Percentiles rank a stretch among this genome's conserved stretches.
Evolutionary conservation across 1,139 yeast genomes (phyloP).

Genomic region (Saccharomyces hybrid): DNA sequence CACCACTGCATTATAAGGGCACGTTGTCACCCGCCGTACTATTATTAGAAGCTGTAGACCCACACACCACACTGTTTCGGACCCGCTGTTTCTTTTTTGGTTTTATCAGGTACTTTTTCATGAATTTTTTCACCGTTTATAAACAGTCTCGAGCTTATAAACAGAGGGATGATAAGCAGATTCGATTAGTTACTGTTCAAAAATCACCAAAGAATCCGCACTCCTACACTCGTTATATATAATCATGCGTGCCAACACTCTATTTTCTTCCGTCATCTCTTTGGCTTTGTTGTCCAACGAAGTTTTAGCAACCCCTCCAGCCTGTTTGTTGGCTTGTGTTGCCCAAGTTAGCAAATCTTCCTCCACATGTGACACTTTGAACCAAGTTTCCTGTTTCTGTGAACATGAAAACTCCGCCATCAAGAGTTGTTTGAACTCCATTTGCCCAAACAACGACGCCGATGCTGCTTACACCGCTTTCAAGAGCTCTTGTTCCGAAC

Average conservation of each 20-base stretch:
- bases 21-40: background rate
- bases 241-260: conserved; percentile 32
- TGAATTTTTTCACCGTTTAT: background rate
- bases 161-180: background rate
- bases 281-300: conserved; percentile 44
- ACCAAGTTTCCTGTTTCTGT: conserved; percentile 56
- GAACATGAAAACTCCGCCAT: conserved; percentile 43
- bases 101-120: background rate
- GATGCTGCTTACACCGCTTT: conserved; percentile 53
- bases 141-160: background rate
- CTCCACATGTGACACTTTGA: conserved; percentile 48
- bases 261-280: conserved; percentile 42
- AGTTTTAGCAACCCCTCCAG: conserved; percentile 72
- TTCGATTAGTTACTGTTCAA: background rate
- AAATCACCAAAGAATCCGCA: background rate
- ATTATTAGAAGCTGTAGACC: background rate
- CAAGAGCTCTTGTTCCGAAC: conserved; percentile 44
- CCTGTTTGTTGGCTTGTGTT: conserved; percentile 84
- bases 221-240: background rate
- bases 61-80: background rate
- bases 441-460: conserved; percentile 58
- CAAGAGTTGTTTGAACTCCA: conserved; percentile 50
- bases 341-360: conserved; percentile 54
- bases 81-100: background rate
- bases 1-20: background rate